A percentile compares a stretch with the other conserved stretches of the same genome.
Conservation (phyloP, 306 rosid genomes). For the Rubus parviflorus region DNA sequence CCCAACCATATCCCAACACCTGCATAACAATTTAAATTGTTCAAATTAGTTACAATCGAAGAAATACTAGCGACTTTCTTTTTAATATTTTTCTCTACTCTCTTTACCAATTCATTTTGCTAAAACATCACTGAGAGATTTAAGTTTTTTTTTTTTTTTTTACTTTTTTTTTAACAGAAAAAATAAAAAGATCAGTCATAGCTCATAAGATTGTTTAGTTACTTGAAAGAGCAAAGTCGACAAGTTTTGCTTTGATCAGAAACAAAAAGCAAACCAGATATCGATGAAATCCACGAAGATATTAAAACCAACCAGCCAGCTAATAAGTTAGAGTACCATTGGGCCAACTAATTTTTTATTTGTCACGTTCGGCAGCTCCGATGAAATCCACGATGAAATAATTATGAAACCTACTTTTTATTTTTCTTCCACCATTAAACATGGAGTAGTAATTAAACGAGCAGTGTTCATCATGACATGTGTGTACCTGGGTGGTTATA, state of each 20-base stretch:
- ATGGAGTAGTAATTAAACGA: no score
- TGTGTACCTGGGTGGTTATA: constrained; percentile 54
- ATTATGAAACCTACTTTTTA: not conserved
- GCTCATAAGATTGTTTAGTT: not conserved
- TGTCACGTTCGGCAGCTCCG: not conserved
- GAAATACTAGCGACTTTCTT: no score
- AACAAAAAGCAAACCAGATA: not conserved
- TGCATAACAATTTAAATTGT: constrained; percentile 1
- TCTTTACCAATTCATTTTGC: no score
- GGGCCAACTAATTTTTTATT: not conserved
- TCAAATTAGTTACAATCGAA: no score
- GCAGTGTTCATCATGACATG: not conserved
- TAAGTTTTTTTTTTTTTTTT: no score
- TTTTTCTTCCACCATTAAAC: not conserved
- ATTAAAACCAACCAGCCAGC: not conserved
- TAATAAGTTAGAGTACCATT: not conserved
- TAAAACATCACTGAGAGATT: no score
- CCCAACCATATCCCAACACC: constrained; percentile 91
- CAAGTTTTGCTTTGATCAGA: not conserved
- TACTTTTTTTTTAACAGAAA: no score
- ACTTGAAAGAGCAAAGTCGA: not conserved
- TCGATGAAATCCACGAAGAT: not conserved
- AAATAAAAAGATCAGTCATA: not conserved
- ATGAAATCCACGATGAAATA: not conserved
- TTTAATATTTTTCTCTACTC: no score